A percentile compares a stretch with the other conserved stretches of the same genome.
Conservation (phyloP, 768 basidiomycete species). For the Lyophyllum atratum region DNA sequence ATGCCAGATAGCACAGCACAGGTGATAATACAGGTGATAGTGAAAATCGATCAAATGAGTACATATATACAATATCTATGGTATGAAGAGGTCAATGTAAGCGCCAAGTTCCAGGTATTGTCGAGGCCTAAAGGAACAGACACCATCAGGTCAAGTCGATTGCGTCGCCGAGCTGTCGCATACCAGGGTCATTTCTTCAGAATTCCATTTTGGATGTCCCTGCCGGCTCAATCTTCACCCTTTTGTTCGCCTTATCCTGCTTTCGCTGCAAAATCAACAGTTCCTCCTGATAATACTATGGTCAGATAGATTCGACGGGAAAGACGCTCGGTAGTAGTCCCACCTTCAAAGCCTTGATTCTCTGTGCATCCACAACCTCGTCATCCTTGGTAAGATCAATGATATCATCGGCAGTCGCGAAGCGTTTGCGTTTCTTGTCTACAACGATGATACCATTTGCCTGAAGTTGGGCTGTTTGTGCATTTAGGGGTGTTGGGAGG, state of each 20-base stretch:
- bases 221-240: neutral
- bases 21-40: no score
- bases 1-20: no score
- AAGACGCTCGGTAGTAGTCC: neutral
- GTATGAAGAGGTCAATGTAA: no score
- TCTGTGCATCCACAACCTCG: neutral
- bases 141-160: slow-evolving; percentile 8
- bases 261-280: neutral
- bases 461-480: slow-evolving; percentile 10
- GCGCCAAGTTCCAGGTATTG: no score
- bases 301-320: neutral
- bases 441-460: slow-evolving; percentile 16
- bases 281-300: neutral
- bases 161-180: neutral
- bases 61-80: no score
- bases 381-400: neutral
- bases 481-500: neutral
- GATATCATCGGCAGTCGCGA: neutral
- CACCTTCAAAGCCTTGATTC: neutral
- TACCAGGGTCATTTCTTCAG: neutral
- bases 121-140: neutral
- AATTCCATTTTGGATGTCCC: neutral
- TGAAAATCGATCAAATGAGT: no score
- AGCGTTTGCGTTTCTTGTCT: neutral
- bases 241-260: neutral